These are phyloP conservation scores for Hypoxylon fragiforme DNA, from an alignment of 495 filamentous ascomycete species.

Conservation along the genomic window DNA sequence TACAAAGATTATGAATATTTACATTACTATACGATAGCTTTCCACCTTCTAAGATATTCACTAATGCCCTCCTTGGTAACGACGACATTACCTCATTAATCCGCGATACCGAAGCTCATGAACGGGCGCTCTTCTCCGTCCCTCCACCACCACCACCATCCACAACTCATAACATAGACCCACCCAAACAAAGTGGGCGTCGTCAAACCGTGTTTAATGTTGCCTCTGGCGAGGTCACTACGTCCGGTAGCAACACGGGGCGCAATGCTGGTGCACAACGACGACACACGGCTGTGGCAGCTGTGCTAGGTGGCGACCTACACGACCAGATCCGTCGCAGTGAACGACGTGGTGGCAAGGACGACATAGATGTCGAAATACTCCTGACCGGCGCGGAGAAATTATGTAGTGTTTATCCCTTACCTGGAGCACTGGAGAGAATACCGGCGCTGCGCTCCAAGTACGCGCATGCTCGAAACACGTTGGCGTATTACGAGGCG, in stretches of 20 bases:
- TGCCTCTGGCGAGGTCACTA: slow-evolving; percentile 57
- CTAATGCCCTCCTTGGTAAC: slow-evolving; percentile 83
- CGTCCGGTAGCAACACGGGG: slow-evolving; percentile 45
- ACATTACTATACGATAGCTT: too few species aligned
- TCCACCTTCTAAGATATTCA: slow-evolving; percentile 90
- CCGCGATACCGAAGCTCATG: slow-evolving; percentile 92
- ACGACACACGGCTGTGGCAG: slow-evolving; percentile 83
- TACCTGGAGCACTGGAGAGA: slow-evolving; percentile 78
- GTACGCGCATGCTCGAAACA: slow-evolving; percentile 71
- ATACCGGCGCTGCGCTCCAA: slow-evolving; percentile 73
- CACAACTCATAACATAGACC: slow-evolving; percentile 36
- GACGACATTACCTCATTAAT: slow-evolving; percentile 94
- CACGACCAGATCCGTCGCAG: slow-evolving; percentile 75
- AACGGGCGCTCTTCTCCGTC: slow-evolving; percentile 91
- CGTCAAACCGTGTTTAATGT: slow-evolving; percentile 61
- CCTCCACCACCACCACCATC: slow-evolving; percentile 63
- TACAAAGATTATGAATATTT: too few species aligned
- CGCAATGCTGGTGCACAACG: slow-evolving; percentile 56
- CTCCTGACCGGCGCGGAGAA: slow-evolving; percentile 88
- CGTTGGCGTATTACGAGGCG: slow-evolving; percentile 75
- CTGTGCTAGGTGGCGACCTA: slow-evolving; percentile 84
- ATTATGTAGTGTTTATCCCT: slow-evolving; percentile 82
- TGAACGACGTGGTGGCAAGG: slow-evolving; percentile 48
- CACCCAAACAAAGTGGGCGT: slow-evolving; percentile 41
- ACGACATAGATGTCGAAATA: slow-evolving; percentile 86